phyloP scores from a whole-genome alignment of 2,329 filamentous ascomycete species.

The Thelonectria olida region DNA sequence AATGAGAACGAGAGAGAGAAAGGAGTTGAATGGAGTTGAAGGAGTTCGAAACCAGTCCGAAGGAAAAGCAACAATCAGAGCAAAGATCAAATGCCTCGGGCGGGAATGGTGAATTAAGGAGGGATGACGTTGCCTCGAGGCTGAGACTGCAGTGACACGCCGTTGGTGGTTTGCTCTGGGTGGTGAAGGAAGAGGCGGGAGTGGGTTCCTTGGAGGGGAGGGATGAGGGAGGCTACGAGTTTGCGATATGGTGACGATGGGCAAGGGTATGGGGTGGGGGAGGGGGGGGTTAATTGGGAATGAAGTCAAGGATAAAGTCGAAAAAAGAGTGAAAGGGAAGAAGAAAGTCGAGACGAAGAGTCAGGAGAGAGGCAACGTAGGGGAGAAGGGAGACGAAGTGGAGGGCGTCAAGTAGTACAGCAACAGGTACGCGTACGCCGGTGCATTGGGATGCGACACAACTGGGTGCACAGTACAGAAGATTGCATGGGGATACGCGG shows the following conservation, averaged over 20 bases:
- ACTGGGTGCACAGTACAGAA: not conserved
- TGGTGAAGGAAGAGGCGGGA: not conserved
- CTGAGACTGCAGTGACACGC: not conserved
- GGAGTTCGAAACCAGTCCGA: not conserved
- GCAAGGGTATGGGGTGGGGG: not conserved
- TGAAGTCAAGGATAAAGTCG: not conserved
- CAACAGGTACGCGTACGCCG: not conserved
- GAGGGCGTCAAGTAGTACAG: not conserved
- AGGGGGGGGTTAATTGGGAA: not conserved
- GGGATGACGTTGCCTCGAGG: conserved; percentile 1
- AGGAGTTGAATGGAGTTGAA: not conserved
- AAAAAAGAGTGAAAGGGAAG: not conserved
- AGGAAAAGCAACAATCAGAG: not conserved
- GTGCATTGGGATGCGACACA: not conserved
- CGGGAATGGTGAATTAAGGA: not conserved
- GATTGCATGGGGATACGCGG: conserved; percentile 16
- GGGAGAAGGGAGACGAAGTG: not conserved
- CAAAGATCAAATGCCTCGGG: not conserved
- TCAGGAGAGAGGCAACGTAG: not conserved
- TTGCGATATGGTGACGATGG: too few species aligned
- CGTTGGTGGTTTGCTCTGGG: not conserved
- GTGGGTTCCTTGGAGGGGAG: not conserved
- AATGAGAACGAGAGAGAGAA: not conserved
- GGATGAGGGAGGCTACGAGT: not conserved
- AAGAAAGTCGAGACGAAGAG: not conserved